Evolutionary conservation across 768 basidiomycete species (phyloP), one percentile per base, ranked within the genome.

Genomic region (Psilocybe sp.): DNA sequence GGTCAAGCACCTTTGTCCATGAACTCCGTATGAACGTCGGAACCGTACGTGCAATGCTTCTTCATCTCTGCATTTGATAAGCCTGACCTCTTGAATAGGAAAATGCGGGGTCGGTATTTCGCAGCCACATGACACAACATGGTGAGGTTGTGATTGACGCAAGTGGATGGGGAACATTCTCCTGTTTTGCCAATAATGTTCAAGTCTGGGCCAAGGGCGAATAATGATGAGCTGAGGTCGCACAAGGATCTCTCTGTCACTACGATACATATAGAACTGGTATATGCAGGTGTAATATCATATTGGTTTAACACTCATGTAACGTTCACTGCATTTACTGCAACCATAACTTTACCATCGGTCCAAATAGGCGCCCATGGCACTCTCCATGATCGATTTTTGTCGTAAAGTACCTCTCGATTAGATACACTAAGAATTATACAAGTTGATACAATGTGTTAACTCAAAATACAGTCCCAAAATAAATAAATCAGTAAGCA

Each of bases 11-110:
- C 51, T 66, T 64, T 41, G 52, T 70, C 39, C 75, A 78, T 50
- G 72, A 67, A 47, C 67, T 85, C 49, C 79, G 80, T 53, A 89
- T 89, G 85, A 77, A 81, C 55, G 79, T 88, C 55, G 84, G 84
- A 40, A 60, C 59, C 47, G 87, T 87, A 44, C 62, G 83, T 73
- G 36, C 23, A 49, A 41, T 1, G 43, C 28, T 10, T 11, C 8
- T 20, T 15, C 13, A 4, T 10, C 16, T 38, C 20, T 16, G n/a
- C 15, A 5, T 44, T 32, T 44, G 10, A 12, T n/a, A 14, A 34
- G 5, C 3, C 31, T 31, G 11, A 33, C 43, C 43, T 33, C 43
- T 14, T 37, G 9, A 16, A 12, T 5, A 75, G 70, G 62, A 63
- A 61, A 57, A 72, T 52, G 68, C 71, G 37, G 66, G 65, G 9